Evolutionary conservation across 805 yeast genomes (phyloP).

Genomic region (Ogataea angusta): DNA sequence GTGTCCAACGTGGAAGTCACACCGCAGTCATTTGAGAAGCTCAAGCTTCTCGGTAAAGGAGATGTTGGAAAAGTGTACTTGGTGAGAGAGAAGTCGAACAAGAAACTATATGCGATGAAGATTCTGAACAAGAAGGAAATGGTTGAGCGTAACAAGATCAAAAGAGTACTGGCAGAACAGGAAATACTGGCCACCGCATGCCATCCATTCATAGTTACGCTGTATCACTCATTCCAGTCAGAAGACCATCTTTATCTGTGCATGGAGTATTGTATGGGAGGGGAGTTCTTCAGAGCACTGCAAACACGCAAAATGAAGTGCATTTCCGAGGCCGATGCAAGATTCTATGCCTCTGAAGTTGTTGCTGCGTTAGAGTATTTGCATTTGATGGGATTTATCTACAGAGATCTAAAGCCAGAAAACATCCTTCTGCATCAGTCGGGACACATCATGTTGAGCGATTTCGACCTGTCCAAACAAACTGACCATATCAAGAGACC

Average conservation of each 20-base stretch:
- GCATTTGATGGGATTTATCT: constrained; percentile 95
- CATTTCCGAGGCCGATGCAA: constrained; percentile 82
- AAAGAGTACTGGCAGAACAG: constrained; percentile 93
- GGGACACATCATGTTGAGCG: constrained; percentile 97
- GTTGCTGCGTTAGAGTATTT: constrained; percentile 94
- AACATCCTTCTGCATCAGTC: constrained; percentile 91
- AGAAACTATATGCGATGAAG: constrained; percentile 86
- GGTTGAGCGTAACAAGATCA: constrained; percentile 92
- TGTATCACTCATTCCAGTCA: constrained; percentile 94
- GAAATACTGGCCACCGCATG: constrained; percentile 92
- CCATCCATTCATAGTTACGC: constrained; percentile 95
- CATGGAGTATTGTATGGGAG: constrained; percentile 99
- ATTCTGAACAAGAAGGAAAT: constrained; percentile 86
- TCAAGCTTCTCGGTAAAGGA: constrained; percentile 90
- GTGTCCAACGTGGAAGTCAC: constrained; percentile 76
- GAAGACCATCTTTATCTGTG: constrained; percentile 88
- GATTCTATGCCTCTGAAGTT: constrained; percentile 94
- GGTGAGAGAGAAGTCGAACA: constrained; percentile 76
- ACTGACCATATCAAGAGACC: constrained; percentile 77
- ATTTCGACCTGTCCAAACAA: constrained; percentile 92
- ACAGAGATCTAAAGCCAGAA: constrained; percentile 95
- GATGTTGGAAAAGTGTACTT: constrained; percentile 96
- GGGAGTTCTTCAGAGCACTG: constrained; percentile 93
- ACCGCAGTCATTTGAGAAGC: constrained; percentile 83
- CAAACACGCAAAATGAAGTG: constrained; percentile 88